Evolutionary conservation across 352 stramenopile species (phyloP), one percentile per base, ranked within the genome.

Genomic region (Phytophthora foliorum): DNA sequence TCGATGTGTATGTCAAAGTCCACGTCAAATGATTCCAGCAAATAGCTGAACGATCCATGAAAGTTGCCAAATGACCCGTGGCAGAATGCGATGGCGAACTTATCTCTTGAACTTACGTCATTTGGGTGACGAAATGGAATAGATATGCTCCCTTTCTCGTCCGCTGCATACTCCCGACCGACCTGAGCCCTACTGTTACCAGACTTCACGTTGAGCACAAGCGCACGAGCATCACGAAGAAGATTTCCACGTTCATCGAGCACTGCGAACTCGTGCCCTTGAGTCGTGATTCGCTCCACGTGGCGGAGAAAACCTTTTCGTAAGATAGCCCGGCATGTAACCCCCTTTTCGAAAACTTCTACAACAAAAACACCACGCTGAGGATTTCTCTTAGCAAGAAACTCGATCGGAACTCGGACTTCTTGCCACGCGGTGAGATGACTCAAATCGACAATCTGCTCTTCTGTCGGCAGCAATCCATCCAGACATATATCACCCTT

Each of bases 291-390:
- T 16, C 69, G 58, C 48, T 89, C 72, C 6, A 88, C 67, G 36
- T 86, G 72, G 17, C 77, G 80, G 19, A 91, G 66, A 61, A 82
- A 82, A 2, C 82, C 82, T 44, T 86, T 89, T 6, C 82, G 77
- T 24, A 91, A 29, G 17, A 91, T 83, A 7, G 82, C 82, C 11
- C 82, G 74, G 27, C 82, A 91, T 1, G 80, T 82, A 21, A 76
- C 72, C 27, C 80, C 75, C 22, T 82, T 84, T 45, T 85, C 80
- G 31, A 91, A 78, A 8, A 91, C 68, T 66, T 91, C 82, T 5
- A 91, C 80, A 11, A 91, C 77, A 50, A 85, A 91, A 7, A 90
- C 74, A 14, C 83, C 81, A 32, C 81, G 83, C 22, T 73, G 54
- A 34, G 14, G 13, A 10, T 69, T 49, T 22, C 42, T 51, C 17